These are phyloP conservation scores for Batkoa obscura DNA, from an alignment of 371 early-diverging fungal species.

Conservation along the genomic window DNA sequence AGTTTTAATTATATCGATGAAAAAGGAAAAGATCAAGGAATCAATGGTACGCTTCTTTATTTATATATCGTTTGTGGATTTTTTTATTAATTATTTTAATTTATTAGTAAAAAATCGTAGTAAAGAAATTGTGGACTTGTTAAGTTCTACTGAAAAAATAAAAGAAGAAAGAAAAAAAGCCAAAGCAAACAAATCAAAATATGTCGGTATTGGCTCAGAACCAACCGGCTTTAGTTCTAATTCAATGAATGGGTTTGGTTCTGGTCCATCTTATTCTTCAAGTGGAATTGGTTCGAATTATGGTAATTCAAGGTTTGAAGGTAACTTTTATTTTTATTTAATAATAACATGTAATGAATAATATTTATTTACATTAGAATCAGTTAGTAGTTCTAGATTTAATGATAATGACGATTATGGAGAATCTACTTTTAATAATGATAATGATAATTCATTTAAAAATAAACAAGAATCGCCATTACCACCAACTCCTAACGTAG, in stretches of 20 bases:
- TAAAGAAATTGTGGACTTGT: constrained; percentile 67
- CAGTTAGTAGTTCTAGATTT: not conserved
- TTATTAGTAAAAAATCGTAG: constrained; percentile 66
- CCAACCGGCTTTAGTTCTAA: constrained; percentile 14
- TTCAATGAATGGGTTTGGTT: not conserved
- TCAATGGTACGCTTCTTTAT: constrained; percentile 46
- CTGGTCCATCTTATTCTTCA: not conserved
- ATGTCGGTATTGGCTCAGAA: constrained; percentile 50
- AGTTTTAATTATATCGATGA: constrained; percentile 74
- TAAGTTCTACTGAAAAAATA: constrained; percentile 52
- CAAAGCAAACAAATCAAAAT: constrained; percentile 69
- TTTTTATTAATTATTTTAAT: not conserved
- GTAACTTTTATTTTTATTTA: not conserved
- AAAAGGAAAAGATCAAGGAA: constrained; percentile 89
- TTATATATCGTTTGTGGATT: not conserved
- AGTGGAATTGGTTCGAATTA: not conserved
- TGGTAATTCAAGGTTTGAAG: not conserved
- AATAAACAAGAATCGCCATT: not conserved
- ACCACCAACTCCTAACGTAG: not conserved
- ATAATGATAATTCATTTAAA: not conserved
- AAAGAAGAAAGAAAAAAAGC: constrained; percentile 75
- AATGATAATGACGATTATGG: too few species aligned
- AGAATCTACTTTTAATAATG: not conserved
- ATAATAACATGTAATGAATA: not conserved
- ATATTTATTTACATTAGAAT: not conserved